phyloP scores from a whole-genome alignment of 495 filamentous ascomycete genomes.

The Penicillium lividum region DNA sequence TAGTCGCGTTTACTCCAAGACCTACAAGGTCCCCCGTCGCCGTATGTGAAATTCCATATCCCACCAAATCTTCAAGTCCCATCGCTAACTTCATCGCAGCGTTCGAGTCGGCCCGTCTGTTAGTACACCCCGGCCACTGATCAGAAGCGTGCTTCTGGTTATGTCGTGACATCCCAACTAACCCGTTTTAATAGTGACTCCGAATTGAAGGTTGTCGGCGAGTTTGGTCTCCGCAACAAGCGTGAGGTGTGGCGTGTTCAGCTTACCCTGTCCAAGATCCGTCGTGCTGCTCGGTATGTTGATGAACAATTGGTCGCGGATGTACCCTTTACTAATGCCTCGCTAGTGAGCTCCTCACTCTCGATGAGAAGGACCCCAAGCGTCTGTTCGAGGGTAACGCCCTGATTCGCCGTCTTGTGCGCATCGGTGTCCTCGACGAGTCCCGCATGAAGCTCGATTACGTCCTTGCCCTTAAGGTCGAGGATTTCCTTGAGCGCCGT shows the following conservation, averaged over 20 bases:
- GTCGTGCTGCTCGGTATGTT: constrained; percentile 98
- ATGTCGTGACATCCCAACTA: constrained; percentile 71
- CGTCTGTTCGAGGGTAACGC: constrained; percentile 99
- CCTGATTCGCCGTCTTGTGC: constrained; percentile 98
- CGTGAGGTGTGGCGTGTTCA: constrained; percentile 99
- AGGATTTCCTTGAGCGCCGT: constrained; percentile 99
- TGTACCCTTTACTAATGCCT: constrained; percentile 13
- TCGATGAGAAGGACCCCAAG: constrained; percentile 99
- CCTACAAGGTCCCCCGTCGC: constrained; percentile 90
- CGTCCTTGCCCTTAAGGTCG: constrained; percentile 95
- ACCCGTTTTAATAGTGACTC: constrained; percentile 84
- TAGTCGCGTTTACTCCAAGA: constrained; percentile 87
- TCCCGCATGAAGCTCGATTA: constrained; percentile 99
- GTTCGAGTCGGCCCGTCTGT: constrained; percentile 99
- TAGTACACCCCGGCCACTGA: constrained; percentile 94
- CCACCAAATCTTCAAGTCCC: constrained; percentile 5
- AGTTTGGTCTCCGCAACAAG: constrained; percentile 99
- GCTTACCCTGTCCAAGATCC: constrained; percentile 99
- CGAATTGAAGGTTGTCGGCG: constrained; percentile 98
- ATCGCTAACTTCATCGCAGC: constrained; percentile 50
- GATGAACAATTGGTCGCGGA: constrained; percentile 1
- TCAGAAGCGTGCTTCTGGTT: constrained; percentile 94
- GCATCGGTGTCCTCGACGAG: constrained; percentile 99
- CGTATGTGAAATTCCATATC: constrained; percentile 44
- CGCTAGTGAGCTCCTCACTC: constrained; percentile 93